Percentiles rank a stretch among this genome's conserved stretches.
phyloP scores from a whole-genome alignment of 2,329 filamentous ascomycete species.

The Mycocentrospora acerina region DNA sequence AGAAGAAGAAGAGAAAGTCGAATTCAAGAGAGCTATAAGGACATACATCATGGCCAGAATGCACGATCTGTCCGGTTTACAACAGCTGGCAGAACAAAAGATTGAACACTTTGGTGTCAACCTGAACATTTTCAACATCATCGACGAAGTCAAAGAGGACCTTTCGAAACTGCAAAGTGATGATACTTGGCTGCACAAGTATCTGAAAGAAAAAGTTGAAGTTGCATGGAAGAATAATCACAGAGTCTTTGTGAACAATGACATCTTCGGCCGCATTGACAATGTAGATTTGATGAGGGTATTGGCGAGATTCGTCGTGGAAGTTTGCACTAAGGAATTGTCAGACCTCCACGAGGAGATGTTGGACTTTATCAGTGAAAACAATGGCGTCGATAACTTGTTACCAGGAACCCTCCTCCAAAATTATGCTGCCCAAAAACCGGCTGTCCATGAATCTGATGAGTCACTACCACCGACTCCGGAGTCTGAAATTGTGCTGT shows the following conservation, averaged over 20 bases:
- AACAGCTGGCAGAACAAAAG: conserved; percentile 10
- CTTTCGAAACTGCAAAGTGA: conserved; percentile 8
- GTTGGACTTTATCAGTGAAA: too few relatives aligned
- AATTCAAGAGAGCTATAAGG: conserved; percentile 17
- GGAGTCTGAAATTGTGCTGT: too few relatives aligned
- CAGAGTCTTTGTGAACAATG: conserved; percentile 7
- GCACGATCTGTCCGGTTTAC: conserved; percentile 13
- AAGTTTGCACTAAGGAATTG: conserved; percentile 7
- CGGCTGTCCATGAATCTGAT: too few relatives aligned
- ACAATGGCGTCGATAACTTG: too few relatives aligned
- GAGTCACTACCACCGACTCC: too few relatives aligned
- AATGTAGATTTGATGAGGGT: conserved; percentile 8
- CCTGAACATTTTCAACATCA: conserved; percentile 11
- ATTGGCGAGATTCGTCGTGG: conserved; percentile 9
- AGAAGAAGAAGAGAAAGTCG: conserved; percentile 4
- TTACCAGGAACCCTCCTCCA: too few relatives aligned
- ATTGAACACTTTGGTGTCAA: conserved; percentile 5
- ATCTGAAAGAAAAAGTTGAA: conserved; percentile 10
- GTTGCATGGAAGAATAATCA: conserved; percentile 12
- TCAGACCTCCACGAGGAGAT: too few relatives aligned
- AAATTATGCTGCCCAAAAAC: too few relatives aligned
- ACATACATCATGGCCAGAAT: conserved; percentile 12
- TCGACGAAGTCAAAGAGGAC: conserved; percentile 10
- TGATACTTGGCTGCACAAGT: conserved; percentile 11
- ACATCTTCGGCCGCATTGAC: conserved; percentile 10